Evolutionary conservation across 441 rosid genomes (phyloP).

Genomic region (Populus hybrid): DNA sequence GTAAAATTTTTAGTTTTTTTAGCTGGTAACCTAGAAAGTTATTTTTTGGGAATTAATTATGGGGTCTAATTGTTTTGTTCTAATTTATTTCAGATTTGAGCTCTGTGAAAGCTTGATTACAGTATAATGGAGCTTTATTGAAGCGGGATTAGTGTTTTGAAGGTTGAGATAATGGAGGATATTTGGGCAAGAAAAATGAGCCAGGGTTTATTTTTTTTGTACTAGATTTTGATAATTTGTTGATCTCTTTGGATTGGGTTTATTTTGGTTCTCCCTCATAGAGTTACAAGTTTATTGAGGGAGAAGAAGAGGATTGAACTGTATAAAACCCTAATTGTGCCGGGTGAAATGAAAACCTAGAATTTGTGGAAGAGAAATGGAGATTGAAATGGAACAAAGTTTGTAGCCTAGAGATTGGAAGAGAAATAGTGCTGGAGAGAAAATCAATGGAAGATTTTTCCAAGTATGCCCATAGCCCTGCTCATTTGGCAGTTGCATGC

Average conservation of each 20-base stretch:
- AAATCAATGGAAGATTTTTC: slow-evolving; percentile 69
- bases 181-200: no score
- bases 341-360: slow-evolving; percentile 1
- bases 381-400: slow-evolving; percentile 23
- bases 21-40: background rate
- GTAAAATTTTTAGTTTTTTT: no score
- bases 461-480: slow-evolving; percentile 81
- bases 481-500: slow-evolving; percentile 78
- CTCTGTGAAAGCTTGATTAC: slow-evolving; percentile 32
- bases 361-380: background rate
- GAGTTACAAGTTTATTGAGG: slow-evolving; percentile 1
- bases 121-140: slow-evolving; percentile 21
- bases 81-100: slow-evolving; percentile 22
- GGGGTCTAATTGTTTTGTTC: background rate
- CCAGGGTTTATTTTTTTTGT: no score
- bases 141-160: slow-evolving; percentile 18
- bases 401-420: slow-evolving; percentile 19
- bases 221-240: no score
- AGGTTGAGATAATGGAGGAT: no score
- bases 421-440: slow-evolving; percentile 5
- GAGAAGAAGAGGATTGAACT: slow-evolving; percentile 9
- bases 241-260: slow-evolving; percentile 12
- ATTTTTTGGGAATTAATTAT: background rate
- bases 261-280: slow-evolving; percentile 8
- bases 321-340: slow-evolving; percentile 17